Conservation (phyloP, 2,329 filamentous ascomycete genomes). For the Botrytis fragariae region DNA sequence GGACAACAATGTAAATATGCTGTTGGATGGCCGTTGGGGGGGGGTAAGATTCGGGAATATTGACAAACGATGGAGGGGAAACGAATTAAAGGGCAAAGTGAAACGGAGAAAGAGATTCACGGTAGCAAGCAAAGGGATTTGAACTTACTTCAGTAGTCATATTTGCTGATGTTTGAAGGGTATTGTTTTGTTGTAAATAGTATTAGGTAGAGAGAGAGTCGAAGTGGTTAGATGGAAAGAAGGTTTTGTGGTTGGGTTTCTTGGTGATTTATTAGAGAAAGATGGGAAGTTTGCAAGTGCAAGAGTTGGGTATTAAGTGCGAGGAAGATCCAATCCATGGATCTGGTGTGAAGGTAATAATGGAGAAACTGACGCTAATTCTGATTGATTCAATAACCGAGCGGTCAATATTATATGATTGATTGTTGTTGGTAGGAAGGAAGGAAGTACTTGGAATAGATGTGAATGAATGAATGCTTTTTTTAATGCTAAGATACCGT, state of each 20-base stretch:
- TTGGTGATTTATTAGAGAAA: slow-evolving; percentile 20
- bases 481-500: neutral
- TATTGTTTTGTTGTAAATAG: slow-evolving; percentile 8
- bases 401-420: neutral
- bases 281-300: slow-evolving; percentile 29
- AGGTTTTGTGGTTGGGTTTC: neutral
- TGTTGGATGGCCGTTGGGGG: slow-evolving; percentile 28
- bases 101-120: neutral
- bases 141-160: slow-evolving; percentile 42
- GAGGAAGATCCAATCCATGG: slow-evolving; percentile 13
- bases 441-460: neutral
- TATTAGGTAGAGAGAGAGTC: slow-evolving; percentile 23
- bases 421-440: neutral
- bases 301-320: slow-evolving; percentile 21
- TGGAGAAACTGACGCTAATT: slow-evolving; percentile 7
- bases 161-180: slow-evolving; percentile 21
- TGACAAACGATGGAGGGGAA: slow-evolving; percentile 16
- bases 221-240: slow-evolving; percentile 13
- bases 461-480: neutral
- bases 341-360: slow-evolving; percentile 16
- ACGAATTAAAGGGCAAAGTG: slow-evolving; percentile 15
- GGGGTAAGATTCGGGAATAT: slow-evolving; percentile 9
- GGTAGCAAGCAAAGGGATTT: slow-evolving; percentile 16
- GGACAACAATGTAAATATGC: slow-evolving; percentile 5
- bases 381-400: slow-evolving; percentile 16